phyloP scores from a whole-genome alignment of 169 alveolate species.

The Plasmodium chabaudi region DNA sequence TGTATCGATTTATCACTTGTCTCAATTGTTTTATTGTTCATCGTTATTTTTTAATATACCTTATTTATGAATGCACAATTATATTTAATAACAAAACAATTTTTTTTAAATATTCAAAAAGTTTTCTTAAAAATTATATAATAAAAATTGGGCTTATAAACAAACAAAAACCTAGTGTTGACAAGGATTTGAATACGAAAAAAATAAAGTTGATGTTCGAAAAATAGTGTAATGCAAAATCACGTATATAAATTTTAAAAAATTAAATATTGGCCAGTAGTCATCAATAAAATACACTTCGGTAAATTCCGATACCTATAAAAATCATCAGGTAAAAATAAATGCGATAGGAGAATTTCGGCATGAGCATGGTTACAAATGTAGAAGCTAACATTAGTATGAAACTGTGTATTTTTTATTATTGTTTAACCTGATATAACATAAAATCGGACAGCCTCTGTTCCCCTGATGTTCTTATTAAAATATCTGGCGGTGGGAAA shows the following conservation, averaged over 20 bases:
- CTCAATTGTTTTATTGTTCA: neutral
- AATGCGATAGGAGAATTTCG: neutral
- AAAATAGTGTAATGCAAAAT: conserved; percentile 82
- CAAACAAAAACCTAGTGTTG: conserved; percentile 19
- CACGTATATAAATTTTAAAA: conserved; percentile 78
- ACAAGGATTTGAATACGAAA: conserved; percentile 76
- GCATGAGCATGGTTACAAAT: neutral
- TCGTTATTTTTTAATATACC: neutral
- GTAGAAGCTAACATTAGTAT: neutral
- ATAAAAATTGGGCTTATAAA: neutral
- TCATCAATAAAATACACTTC: conserved; percentile 81
- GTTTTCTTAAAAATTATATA: neutral
- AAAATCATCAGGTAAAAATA: neutral
- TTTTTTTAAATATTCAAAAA: neutral
- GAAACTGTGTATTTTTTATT: neutral
- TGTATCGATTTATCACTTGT: conserved; percentile 7
- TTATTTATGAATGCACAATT: neutral
- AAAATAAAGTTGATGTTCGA: conserved; percentile 56
- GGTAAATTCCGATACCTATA: conserved; percentile 85
- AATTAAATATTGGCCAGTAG: conserved; percentile 82
- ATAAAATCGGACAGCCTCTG: conserved; percentile 91
- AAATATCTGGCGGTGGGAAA: conserved; percentile 88
- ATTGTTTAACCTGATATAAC: conserved; percentile 85
- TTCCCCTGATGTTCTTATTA: conserved; percentile 93
- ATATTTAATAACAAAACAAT: neutral